phyloP scores from a whole-genome alignment of 179 eudicot species.

The Spergularia azorica region DNA sequence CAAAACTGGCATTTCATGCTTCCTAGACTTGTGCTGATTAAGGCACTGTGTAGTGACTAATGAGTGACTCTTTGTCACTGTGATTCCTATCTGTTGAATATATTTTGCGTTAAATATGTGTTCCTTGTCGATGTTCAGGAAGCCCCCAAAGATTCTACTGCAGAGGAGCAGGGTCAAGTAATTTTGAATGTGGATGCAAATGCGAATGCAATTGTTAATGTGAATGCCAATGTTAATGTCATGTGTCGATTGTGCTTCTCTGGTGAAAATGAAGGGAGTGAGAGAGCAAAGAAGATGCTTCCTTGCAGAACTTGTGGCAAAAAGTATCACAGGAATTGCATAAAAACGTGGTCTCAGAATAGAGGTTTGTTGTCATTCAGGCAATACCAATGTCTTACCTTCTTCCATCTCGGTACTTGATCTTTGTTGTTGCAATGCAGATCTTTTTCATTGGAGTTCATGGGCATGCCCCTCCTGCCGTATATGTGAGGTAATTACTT shows the following conservation, averaged over 20 bases:
- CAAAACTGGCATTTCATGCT: no score
- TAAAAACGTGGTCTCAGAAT: slow-evolving; percentile 82
- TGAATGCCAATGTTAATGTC: slow-evolving; percentile 51
- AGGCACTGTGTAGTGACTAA: no score
- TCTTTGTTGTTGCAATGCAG: slow-evolving; percentile 37
- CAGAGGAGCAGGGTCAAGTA: slow-evolving; percentile 56
- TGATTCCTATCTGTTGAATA: neutral
- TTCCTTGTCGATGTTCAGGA: slow-evolving; percentile 39
- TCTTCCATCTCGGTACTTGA: neutral
- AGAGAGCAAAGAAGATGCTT: slow-evolving; percentile 89
- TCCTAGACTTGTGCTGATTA: no score
- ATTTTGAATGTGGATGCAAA: slow-evolving; percentile 47
- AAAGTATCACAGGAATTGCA: slow-evolving; percentile 87
- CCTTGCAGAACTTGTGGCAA: slow-evolving; percentile 83
- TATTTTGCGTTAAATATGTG: neutral
- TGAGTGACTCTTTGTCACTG: neutral
- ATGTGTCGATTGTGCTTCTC: slow-evolving; percentile 91
- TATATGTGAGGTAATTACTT: slow-evolving; percentile 69
- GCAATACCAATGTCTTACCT: neutral
- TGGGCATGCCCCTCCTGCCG: slow-evolving; percentile 98
- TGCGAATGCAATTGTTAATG: slow-evolving; percentile 52
- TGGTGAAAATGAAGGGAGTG: slow-evolving; percentile 89
- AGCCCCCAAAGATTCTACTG: slow-evolving; percentile 47
- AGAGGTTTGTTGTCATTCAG: slow-evolving; percentile 55
- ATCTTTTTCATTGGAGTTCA: slow-evolving; percentile 97